Evolutionary conservation across 176 grass and related monocot species (phyloP), one percentile per base, ranked within the genome.

Genomic region (Triticum turgidum): DNA sequence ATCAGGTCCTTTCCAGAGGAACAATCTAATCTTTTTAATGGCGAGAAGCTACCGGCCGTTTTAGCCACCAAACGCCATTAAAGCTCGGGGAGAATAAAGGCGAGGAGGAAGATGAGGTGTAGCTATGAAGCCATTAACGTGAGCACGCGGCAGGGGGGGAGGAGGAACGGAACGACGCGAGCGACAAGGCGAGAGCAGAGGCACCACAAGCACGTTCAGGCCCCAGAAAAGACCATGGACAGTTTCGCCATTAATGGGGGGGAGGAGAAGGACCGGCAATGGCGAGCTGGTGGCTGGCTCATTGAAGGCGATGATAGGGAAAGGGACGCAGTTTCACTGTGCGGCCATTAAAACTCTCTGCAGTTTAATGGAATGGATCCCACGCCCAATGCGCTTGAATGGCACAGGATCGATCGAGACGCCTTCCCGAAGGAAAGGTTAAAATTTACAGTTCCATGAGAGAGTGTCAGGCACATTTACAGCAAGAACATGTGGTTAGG

Each of bases 21-120:
- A 82, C 69, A 85, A 81, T 81, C 24, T 21, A 34, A 37, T 52
- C 42, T 78, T 83, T 83, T 86, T 69, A 87, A 85, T 8, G 69
- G n/a, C 69, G 18, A 8, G 76, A 65, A n/a, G 72, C 69, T 77
- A 21, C 2, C 9, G 84, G 88, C 32, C 79, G 76, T 70, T 37
- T 25, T 37, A 54, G 79, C 69, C 76, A 85, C 77, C 82, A 85
- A 82, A 82, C 71, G 35, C 32, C 76, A 84, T 85, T 87, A 84
- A 89, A 72, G 27, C 49, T 69, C 12, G 21, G 45, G 41, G 72
- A 67, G 13, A 47, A 47, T 63, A 81, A 45, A 76, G 88, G 74
- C 41, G 77, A 79, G 78, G 77, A 82, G 81, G 81, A 89, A 37
- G 86, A 79, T 89, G 73, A 77, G 86, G 61, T 85, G 88, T 83